Evolutionary conservation across 2,329 filamentous ascomycete species (phyloP), one percentile per base, ranked within the genome.

Genomic region (Fusarium compactum): DNA sequence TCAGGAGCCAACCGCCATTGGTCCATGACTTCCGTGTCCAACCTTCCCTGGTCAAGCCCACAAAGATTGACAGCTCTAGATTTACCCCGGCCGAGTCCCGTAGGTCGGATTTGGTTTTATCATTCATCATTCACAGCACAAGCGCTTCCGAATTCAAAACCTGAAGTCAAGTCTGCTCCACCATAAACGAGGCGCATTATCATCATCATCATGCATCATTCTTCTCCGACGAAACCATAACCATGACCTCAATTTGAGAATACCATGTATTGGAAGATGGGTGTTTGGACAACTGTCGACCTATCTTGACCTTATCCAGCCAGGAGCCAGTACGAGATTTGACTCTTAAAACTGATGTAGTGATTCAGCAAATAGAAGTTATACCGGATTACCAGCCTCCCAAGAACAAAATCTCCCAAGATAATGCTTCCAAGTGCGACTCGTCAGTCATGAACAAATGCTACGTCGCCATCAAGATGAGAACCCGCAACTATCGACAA

Each of bases 1-100:
- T 62, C 63, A 61, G 41, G 64, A 66, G 59, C 63, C 50, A 56
- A 62, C 57, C 69, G 59, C 64, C 63, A 75, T 76, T 76, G 74
- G 74, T 58, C 59, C 61, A 64, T 57, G 25, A 41, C 24, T 62
- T 59, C 53, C 56, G 34, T 57, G 62, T 56, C 54, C 61, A 67
- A 51, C 63, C 69, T 54, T 71, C 70, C 70, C 72, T 69, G 68
- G 73, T 52, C 58, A 66, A 72, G 67, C 45, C 57, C 57, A 38
- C 40, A 65, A 43, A 69, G 46, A 51, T 66, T 71, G 69, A 72
- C 69, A 71, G 69, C 58, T 63, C 58, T 62, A 55, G 60, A 67
- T 56, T 48, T 62, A 66, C 55, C 55, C 62, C 48, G 16, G 53
- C 43, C 44, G 47, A n/a, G 38, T 34, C 56, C 32, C 24, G 30